phyloP scores from a whole-genome alignment of 441 rosid species.

The Brassica hybrid region DNA sequence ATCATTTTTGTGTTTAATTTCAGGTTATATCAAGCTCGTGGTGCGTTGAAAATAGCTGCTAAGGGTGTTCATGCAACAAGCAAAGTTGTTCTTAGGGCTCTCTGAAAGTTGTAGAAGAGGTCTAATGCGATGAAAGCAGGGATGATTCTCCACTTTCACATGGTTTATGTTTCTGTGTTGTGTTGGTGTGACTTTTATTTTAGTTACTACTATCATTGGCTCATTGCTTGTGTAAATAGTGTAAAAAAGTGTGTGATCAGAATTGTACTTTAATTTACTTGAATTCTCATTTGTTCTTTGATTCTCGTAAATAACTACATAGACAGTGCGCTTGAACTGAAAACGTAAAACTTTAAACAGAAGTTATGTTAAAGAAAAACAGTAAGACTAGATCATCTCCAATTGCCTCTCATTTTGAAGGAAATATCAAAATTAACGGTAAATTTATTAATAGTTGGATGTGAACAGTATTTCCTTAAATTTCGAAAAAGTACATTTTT shows the following conservation, averaged over 20 bases:
- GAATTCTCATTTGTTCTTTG: too few species aligned
- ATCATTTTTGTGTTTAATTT: background rate
- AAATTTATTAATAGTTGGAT: too few species aligned
- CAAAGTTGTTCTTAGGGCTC: slow-evolving; percentile 62
- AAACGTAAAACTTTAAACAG: too few species aligned
- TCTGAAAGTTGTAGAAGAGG: slow-evolving; percentile 24
- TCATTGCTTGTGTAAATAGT: slow-evolving; percentile 32
- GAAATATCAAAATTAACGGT: too few species aligned
- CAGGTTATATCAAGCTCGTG: slow-evolving; percentile 75
- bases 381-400: too few species aligned
- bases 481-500: too few species aligned
- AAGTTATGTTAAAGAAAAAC: too few species aligned
- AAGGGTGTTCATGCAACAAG: slow-evolving; percentile 67
- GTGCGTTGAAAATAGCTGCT: slow-evolving; percentile 71
- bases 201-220: background rate
- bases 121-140: slow-evolving; percentile 12
- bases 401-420: too few species aligned
- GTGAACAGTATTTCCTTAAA: too few species aligned
- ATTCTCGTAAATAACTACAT: too few species aligned
- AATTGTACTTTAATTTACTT: too few species aligned
- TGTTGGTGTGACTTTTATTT: background rate
- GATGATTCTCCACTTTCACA: slow-evolving; percentile 25
- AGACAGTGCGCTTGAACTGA: too few species aligned
- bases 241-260: slow-evolving; percentile 12
- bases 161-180: slow-evolving; percentile 23